Conservation (phyloP, 2,329 filamentous ascomycete genomes). For the Pyrenophora teres region DNA sequence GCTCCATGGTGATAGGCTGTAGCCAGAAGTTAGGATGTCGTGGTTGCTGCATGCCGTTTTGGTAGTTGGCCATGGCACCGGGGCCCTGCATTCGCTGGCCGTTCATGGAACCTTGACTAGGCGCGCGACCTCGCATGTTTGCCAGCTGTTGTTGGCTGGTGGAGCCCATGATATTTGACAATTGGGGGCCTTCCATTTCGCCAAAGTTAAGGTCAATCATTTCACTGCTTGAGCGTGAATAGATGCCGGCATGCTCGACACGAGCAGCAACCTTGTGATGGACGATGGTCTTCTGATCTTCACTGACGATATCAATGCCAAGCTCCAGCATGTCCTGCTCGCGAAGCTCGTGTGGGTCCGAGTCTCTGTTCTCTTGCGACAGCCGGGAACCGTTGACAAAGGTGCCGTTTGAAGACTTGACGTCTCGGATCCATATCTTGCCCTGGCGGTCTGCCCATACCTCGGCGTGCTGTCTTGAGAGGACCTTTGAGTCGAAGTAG, state of each 20-base stretch:
- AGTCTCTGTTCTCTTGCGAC: slow-evolving; percentile 93
- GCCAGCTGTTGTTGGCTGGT: slow-evolving; percentile 66
- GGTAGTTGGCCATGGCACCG: slow-evolving; percentile 61
- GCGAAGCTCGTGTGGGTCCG: slow-evolving; percentile 89
- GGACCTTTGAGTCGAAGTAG: slow-evolving; percentile 96
- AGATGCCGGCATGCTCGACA: slow-evolving; percentile 90
- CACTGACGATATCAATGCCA: slow-evolving; percentile 97
- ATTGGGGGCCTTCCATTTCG: slow-evolving; percentile 79
- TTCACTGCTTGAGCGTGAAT: slow-evolving; percentile 70
- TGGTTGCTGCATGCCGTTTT: slow-evolving; percentile 68
- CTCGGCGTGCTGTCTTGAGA: slow-evolving; percentile 94
- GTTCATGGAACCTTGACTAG: slow-evolving; percentile 60
- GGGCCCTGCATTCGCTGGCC: slow-evolving; percentile 66
- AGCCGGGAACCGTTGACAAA: slow-evolving; percentile 93
- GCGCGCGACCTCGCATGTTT: slow-evolving; percentile 70
- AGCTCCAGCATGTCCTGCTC: slow-evolving; percentile 91
- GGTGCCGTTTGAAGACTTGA: slow-evolving; percentile 98
- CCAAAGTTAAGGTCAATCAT: slow-evolving; percentile 89
- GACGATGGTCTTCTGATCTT: slow-evolving; percentile 97
- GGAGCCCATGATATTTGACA: slow-evolving; percentile 68
- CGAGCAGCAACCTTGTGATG: slow-evolving; percentile 98
- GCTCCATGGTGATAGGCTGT: slow-evolving; percentile 88
- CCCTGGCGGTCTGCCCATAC: slow-evolving; percentile 85
- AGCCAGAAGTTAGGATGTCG: slow-evolving; percentile 82
- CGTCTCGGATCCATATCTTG: slow-evolving; percentile 93